These are phyloP conservation scores for Micromonas commoda DNA, from an alignment of 139 green algal genomes.

Conservation along the genomic window DNA sequence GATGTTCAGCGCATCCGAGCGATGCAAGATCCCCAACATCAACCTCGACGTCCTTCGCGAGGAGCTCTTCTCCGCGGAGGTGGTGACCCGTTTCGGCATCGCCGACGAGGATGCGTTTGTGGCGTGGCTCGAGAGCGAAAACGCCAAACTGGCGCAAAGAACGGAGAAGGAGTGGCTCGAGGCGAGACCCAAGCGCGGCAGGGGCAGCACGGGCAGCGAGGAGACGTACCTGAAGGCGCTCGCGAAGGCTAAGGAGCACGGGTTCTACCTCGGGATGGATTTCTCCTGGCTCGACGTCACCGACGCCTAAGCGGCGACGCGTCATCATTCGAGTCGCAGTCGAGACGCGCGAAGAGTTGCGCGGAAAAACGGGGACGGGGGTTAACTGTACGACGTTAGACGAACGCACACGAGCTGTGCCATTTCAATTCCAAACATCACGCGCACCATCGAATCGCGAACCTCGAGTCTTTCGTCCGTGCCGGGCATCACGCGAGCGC, in stretches of 20 bases:
- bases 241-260: background rate
- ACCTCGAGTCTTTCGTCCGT: no score
- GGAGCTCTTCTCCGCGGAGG: background rate
- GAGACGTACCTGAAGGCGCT: background rate
- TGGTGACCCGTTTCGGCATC: background rate
- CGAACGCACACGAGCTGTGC: no score
- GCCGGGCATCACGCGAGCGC: no score
- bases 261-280: background rate
- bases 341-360: no score
- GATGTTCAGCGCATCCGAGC: constrained; percentile 2
- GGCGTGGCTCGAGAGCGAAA: background rate
- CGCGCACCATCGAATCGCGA: no score
- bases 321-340: no score
- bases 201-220: background rate
- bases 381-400: no score
- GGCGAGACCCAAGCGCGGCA: background rate
- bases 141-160: background rate
- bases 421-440: no score
- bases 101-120: background rate
- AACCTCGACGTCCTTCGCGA: background rate
- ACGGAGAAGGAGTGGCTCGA: background rate
- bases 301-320: background rate
- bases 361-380: no score
- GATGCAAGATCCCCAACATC: background rate
- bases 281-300: background rate